phyloP scores from a whole-genome alignment of 2,329 filamentous ascomycete genomes.

The Penicillium sumatraense region DNA sequence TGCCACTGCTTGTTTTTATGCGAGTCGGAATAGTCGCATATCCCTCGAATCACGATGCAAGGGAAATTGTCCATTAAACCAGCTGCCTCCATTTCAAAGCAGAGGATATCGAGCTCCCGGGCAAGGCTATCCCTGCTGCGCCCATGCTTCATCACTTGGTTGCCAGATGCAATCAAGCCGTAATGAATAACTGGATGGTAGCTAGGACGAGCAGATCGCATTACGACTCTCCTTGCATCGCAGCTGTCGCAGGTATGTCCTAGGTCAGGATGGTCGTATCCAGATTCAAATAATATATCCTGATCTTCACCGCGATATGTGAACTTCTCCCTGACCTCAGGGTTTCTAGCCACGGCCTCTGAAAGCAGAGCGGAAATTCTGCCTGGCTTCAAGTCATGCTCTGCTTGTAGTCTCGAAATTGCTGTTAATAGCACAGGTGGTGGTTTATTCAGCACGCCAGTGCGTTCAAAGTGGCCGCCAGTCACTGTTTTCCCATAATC shows the following conservation, averaged over 20 bases:
- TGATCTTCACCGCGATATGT: too few species aligned
- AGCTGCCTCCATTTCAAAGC: constrained; percentile 14
- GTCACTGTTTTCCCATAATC: not conserved
- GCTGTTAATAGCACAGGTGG: not conserved
- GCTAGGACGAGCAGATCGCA: too few species aligned
- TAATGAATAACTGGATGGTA: constrained; percentile 8
- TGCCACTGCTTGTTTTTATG: constrained; percentile 15
- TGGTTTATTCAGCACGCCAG: not conserved
- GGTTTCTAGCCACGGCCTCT: too few species aligned
- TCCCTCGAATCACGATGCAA: constrained; percentile 9
- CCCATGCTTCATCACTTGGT: constrained; percentile 7
- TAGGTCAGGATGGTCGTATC: not conserved
- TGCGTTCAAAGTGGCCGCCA: not conserved
- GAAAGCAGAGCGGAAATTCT: not conserved
- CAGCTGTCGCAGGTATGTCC: not conserved
- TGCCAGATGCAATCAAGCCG: constrained; percentile 12
- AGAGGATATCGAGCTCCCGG: not conserved
- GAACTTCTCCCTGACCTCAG: too few species aligned
- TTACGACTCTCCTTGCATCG: not conserved
- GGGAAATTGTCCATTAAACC: constrained; percentile 10
- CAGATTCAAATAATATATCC: not conserved
- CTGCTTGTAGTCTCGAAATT: not conserved
- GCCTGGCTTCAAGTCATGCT: not conserved
- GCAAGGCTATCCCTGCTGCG: not conserved
- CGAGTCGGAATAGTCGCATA: constrained; percentile 15